Conservation (phyloP, 345 rosid genomes). For the Erodium maritimum region DNA sequence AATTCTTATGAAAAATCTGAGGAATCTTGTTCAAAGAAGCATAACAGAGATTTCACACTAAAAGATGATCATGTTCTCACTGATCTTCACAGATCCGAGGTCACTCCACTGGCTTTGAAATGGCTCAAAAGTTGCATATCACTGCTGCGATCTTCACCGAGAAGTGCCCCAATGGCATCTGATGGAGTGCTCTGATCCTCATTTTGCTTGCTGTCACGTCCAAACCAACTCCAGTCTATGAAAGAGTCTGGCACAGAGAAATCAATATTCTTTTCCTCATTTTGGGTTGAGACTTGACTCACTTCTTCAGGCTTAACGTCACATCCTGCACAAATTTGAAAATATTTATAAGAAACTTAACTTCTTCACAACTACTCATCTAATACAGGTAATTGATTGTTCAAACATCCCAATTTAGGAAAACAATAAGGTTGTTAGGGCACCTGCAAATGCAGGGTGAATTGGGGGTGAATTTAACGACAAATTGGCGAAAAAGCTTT, state of each 20-base stretch:
- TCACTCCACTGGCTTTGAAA: neutral
- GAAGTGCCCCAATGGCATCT: conserved; percentile 24
- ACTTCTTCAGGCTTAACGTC: conserved; percentile 11
- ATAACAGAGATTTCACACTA: neutral
- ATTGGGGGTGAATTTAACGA: no score
- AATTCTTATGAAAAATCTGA: neutral
- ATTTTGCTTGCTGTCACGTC: conserved; percentile 3
- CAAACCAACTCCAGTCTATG: conserved; percentile 17
- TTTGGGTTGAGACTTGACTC: conserved; percentile 2
- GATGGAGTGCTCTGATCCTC: conserved; percentile 13
- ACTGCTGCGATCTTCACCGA: neutral
- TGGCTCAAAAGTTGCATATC: neutral
- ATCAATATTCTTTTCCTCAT: conserved; percentile 7
- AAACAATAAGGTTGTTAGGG: no score
- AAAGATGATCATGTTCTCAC: neutral
- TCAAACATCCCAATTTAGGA: no score
- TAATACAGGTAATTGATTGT: no score
- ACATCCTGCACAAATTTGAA: conserved; percentile 17
- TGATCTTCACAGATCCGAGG: no score
- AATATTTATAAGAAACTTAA: no score
- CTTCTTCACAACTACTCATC: no score
- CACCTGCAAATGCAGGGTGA: no score
- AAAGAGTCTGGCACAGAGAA: conserved; percentile 14
- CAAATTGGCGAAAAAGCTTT: no score
- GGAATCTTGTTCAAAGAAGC: neutral